Base-by-base conservation (phyloP, 1,284 basidiomycete species). In the Ceratobasidium sp. region DNA sequence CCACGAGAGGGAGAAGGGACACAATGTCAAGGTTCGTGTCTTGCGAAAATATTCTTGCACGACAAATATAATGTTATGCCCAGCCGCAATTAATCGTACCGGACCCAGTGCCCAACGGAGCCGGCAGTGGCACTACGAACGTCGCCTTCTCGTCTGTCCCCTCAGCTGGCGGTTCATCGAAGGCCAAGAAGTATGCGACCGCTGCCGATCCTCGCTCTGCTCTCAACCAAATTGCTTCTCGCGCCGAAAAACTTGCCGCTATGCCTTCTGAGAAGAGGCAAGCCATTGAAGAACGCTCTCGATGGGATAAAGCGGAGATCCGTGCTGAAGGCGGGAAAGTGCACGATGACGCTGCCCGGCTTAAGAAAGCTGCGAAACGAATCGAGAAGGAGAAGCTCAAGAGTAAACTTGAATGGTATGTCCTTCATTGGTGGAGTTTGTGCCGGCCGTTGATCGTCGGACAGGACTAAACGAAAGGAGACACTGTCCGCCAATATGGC, bases 321-420 rank as follows among this genome's bases (percentile, higher is more conserved):
- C 86, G 93, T 62, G 85, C 96, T 75, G 92, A 92, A 59, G 96
- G 95, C 4, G 90, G 90, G 51, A 98, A 97, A 83, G 89, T 98
- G 39, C 88, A 88, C 64, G 96, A 98, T 79, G 92, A 95, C 78
- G 92, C 94, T 80, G 81, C 78, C 4, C 85, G 90, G 63, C 82
- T 98, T 78, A 96, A 95, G 85, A 97, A 96, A 84, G 94, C 94
- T 31, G 89, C 88, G 13, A 97, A 96, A 86, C 85, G 93, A 81
- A 90, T 92, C 79, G 95, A 97, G 83, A 96, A 96, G 82, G 89
- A 89, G 78, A 98, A 97, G 81, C 79, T 77, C 37, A 95, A 93
- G 85, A 89, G 89, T 76, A 92, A 92, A 81, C 92, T 92, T 80
- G 86, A 88, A 74, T 98, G 95, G 95, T 95, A 76, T 75, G 92